A percentile compares a stretch with the other conserved stretches of the same genome.
Evolutionary conservation across 352 stramenopile genomes (phyloP).

Genomic region (Phytopythium litorale): DNA sequence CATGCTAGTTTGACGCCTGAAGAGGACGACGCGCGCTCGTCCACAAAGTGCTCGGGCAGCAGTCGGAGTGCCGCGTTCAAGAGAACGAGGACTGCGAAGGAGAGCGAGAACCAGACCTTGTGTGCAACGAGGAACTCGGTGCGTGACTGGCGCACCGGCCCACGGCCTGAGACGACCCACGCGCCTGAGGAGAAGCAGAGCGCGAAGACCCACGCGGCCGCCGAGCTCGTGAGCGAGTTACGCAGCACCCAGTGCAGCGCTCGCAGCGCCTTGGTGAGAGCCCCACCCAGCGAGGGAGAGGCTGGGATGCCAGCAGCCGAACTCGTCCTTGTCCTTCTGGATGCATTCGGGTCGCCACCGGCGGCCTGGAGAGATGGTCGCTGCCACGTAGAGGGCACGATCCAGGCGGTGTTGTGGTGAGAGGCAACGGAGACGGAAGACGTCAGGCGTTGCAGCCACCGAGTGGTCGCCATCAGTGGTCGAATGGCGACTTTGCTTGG

Average conservation of each 20-base stretch:
- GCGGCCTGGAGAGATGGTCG: too few species aligned
- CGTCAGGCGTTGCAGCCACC: background rate
- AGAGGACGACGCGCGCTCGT: background rate
- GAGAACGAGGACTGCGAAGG: background rate
- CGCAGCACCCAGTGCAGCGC: background rate
- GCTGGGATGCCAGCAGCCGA: background rate
- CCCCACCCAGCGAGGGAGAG: background rate
- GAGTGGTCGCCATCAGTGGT: background rate
- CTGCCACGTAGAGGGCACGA: background rate
- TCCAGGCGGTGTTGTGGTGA: background rate
- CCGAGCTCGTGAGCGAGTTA: background rate
- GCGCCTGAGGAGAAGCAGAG: background rate
- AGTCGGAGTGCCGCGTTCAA: background rate
- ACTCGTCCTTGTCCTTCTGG: background rate
- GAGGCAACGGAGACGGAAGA: background rate
- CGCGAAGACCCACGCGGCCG: slow-evolving; percentile 2
- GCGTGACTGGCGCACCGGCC: background rate
- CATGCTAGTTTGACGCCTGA: background rate
- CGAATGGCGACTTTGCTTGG: too few species aligned
- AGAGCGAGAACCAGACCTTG: background rate
- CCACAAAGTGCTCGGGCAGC: background rate
- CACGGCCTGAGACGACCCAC: background rate
- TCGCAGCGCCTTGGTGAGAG: background rate
- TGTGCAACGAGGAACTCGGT: background rate
- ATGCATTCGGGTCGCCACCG: too few species aligned